Evolutionary conservation across 108 stramenopile species (phyloP), one percentile per base, ranked within the genome.

Genomic region (Mayamaea pseudoterrestris): DNA sequence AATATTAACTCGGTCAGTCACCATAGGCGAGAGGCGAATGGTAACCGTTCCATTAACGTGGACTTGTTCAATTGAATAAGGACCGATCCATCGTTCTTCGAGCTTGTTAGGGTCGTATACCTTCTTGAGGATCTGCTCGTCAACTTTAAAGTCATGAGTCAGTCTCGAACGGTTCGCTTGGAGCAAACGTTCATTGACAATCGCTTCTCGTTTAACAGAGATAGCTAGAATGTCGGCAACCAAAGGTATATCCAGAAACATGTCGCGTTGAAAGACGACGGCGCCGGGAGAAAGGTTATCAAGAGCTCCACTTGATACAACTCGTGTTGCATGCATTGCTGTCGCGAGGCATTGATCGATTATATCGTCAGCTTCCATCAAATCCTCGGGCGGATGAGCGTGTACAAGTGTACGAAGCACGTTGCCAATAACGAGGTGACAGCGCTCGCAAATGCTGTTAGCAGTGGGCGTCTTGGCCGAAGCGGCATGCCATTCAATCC

Each of bases 401-500:
- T 58, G 47, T 8, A 60, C 0, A 13, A 60, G 0, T 16, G 53
- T 36, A 1, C 70, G 39, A 0, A 76, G 30, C 4, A 45, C 43
- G 28, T 66, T 52, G 1, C 44, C 60, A 16, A 73, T 42, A 0
- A 54, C 45, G 35, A 55, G 62, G 34, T 76, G 66, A 22, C 68
- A 44, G 16, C 67, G 30, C 54, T 76, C 63, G 24, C 66, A 63
- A 2, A 71, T 26, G 0, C 66, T 35, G 20, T 76, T 68, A 0
- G 55, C 52, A 35, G 54, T 53, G 5, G 75, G 70, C 45, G 63
- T 76, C 26, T 57, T 57, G 0, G 53, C 50, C 5, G 68, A 66
- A 0, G 59, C 69, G 0, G 47, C 59, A 46, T 35, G 47, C 24
- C 11, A n/a, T 0, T 46, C 35, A 32, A 71, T 71, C 24, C 45